Evolutionary conservation across 2,329 filamentous ascomycete genomes (phyloP), one percentile per base, ranked within the genome.

Genomic region (Geoglossum cookeanum): DNA sequence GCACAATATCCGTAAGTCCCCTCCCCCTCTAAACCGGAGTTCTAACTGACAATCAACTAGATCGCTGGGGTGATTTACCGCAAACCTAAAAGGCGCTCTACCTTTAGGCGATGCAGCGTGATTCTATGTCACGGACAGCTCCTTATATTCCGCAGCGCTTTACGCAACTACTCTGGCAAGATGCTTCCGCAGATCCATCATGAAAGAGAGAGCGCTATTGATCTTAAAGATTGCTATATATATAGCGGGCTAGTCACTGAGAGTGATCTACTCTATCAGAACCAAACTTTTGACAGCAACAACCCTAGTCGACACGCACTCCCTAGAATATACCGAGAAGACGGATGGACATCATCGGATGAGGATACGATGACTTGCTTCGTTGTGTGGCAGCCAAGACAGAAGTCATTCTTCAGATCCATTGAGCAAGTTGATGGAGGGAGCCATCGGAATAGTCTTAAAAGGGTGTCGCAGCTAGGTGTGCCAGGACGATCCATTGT

Each of bases 291-390:
- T 60, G 79, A 83, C 63, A 75, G 73, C 55, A 81, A 81, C 60
- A 74, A 74, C 44, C 80, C 80, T 0, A 78, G 80, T 13, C 75
- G 77, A 57, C 74, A 77, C 58, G 75, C 78, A 2, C 67, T 83
- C 8, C 80, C 80, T 2, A 70, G 78, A 2, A 74, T 81, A 3
- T 83, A 81, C 62, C 73, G 77, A 35, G 73, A 78, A 56, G 79
- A 83, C 60, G 73, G 73, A 17, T 82, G 78, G 75, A 83, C 78
- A 22, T 77, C 72, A 30, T 76, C 74, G 0, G 80, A 84, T 61
- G 80, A 83, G 62, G 80, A 83, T 62, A 75, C 77, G n/a, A 80
- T 80, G 69, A 81, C 78, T 0, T 80, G 77, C 1, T 84, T 84
- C 63, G 80, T 83, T n/a, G 70, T 84, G 47, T 84, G 80, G 80